phyloP scores from a whole-genome alignment of 441 rosid species.

The Syzygium syzygioides region DNA sequence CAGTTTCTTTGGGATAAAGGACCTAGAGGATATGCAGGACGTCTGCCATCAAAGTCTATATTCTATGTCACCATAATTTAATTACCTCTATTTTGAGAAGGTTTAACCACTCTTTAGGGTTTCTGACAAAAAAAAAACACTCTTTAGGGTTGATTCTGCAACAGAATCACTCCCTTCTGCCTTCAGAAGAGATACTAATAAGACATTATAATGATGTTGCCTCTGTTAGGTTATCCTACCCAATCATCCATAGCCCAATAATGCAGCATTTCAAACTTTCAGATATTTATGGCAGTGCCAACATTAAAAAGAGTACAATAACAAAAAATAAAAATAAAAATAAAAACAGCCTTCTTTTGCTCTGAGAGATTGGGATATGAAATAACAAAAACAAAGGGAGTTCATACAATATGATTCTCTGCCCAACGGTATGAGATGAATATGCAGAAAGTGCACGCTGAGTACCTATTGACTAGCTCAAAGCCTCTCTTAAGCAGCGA shows the following conservation, averaged over 20 bases:
- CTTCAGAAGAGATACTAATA: background rate
- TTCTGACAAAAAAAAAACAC: background rate
- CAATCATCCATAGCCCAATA: background rate
- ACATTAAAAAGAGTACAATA: background rate
- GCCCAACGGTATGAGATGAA: background rate
- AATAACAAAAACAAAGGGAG: background rate
- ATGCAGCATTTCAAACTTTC: background rate
- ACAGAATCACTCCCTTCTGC: background rate
- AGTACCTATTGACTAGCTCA: conserved; percentile 79
- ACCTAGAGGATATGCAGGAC: background rate
- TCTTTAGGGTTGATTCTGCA: background rate
- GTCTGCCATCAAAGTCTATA: background rate
- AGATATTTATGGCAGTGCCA: background rate
- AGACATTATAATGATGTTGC: background rate
- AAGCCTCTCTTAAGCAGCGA: conserved; percentile 75
- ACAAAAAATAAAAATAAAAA: background rate
- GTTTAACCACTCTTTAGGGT: background rate
- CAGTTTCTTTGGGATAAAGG: background rate
- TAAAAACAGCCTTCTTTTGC: background rate
- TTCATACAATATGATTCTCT: background rate
- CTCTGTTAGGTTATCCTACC: background rate
- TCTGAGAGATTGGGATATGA: background rate
- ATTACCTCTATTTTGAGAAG: background rate
- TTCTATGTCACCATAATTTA: background rate
- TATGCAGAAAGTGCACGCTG: background rate